These are phyloP conservation scores for Sporisorium sorghi DNA, from an alignment of 1,284 basidiomycete genomes.

Conservation along the genomic window DNA sequence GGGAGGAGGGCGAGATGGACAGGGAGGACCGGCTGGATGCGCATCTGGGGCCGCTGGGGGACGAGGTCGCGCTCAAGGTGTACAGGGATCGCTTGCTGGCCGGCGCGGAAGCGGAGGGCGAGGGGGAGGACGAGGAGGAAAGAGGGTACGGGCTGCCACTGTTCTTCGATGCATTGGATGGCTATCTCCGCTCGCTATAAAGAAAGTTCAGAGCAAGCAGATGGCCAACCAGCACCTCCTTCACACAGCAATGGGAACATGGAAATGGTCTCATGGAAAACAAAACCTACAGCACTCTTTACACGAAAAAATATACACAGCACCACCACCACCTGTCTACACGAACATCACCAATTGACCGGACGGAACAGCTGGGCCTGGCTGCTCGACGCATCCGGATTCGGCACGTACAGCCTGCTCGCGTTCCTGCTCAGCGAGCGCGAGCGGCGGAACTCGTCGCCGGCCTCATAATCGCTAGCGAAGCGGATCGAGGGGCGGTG, in stretches of 20 bases:
- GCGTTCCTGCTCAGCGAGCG: conserved; percentile 7
- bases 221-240: too few relatives aligned
- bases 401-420: conserved; percentile 15
- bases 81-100: conserved; percentile 30
- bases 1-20: conserved; percentile 32
- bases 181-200: conserved; percentile 14
- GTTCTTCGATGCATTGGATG: conserved; percentile 39
- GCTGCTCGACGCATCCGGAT: conserved; percentile 17
- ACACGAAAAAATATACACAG: too few relatives aligned
- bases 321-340: too few relatives aligned
- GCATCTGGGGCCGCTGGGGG: conserved; percentile 12
- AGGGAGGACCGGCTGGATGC: conserved; percentile 29
- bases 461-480: conserved; percentile 2
- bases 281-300: not conserved
- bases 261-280: too few relatives aligned
- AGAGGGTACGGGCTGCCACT: conserved; percentile 1
- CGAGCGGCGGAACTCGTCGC: too few relatives aligned
- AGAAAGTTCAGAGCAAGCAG: too few relatives aligned
- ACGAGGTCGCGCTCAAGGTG: conserved; percentile 14
- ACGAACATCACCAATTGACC: conserved; percentile 7
- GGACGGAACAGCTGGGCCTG: conserved; percentile 32
- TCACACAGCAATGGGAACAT: too few relatives aligned
- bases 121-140: too few relatives aligned
- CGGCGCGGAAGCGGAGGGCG: not conserved
- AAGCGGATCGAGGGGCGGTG: conserved; percentile 9